Base-by-base conservation (phyloP, 768 basidiomycete genomes). In the Tricholoma bakamatsutake region DNA sequence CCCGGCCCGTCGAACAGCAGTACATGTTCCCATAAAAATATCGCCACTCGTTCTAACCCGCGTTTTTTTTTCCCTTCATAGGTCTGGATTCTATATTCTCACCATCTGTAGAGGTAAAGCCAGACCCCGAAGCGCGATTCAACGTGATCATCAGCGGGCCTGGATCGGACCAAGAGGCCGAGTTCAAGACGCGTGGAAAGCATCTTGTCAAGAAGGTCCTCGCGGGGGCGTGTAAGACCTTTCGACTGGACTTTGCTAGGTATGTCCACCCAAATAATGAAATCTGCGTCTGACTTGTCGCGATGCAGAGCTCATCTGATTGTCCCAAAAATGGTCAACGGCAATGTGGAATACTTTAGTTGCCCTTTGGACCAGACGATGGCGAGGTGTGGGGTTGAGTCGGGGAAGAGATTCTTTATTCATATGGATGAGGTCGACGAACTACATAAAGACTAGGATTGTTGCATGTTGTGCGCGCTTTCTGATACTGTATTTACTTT, bases 141-240 rank as follows among this genome's bases (percentile, higher is more conserved):
- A 43, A 42, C 9, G 52, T 53, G 17, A 43, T 43, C n/a, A 53
- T 43, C 27, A 30, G 8, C 1, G 52, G 52, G 12, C 52, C 52
- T 17, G 37, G 50, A 15, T 28, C 24, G 11, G 15, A 43, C n/a
- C 52, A 53, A 3, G 52, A 53, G 24, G 52, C 52, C 6, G 52
- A 40, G 18, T 53, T 53, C 18, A 53, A 53, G 31, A 53, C 52
- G 28, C 52, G 52, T 10, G 52, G 52, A 10, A 40, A 53, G 9
- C 52, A 53, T 11, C 39, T 43, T 18, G 52, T 53, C 2, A 53
- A 43, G 28, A 53, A 43, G n/a, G 52, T 53, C 11, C 52, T 53
- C 4, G 52, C 52, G 3, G 52, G 40, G 12, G 52, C 52, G 15
- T 53, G 52, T 33, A 43, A 53, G 28, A 53, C 39, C 9, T 43